Evolutionary conservation across 768 basidiomycete genomes (phyloP), one percentile per base, ranked within the genome.

Genomic region (Goffeauzyma gilvescens): DNA sequence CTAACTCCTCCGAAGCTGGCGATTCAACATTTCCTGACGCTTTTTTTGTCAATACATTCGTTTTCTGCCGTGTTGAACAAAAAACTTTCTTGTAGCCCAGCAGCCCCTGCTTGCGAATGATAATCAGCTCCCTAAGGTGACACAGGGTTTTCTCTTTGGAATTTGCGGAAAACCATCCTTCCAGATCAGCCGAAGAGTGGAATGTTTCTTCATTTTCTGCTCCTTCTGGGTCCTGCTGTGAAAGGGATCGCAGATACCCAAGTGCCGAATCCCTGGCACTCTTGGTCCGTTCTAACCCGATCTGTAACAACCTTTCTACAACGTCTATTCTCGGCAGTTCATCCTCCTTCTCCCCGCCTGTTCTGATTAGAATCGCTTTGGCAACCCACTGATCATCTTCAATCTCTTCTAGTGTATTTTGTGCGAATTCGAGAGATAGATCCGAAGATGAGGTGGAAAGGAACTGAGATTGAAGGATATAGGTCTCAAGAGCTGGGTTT

Each of bases 331-430:
- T n/a, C n/a, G n/a, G n/a, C n/a, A n/a, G n/a, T n/a, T n/a, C n/a
- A n/a, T n/a, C n/a, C n/a, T n/a, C n/a, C n/a, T n/a, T n/a, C n/a
- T 75, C 67, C 48, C 78, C 67, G n/a, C 78, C 64, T 20, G 78
- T 60, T 44, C 78, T 69, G 65, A 83, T 81, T 20, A 69, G 65
- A 52, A 75, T 79, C 2, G 81, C 80, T n/a, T 78, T 73, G 27
- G 71, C 71, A 13, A 76, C 77, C 81, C 82, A 86, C 7, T 76
- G 63, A 59, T 86, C 78, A 53, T 84, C 75, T 31, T 66, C 62
- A 30, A 79, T 64, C 18, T 65, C 52, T 7, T 59, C 65, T 15
- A 87, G 69, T 15, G 69, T 53, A 18, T 71, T 54, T 18, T 66
- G 60, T 21, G 80, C 64, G 31, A 57, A 54, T 36, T 73, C 69